Evolutionary conservation across 441 rosid genomes (phyloP), one percentile per base, ranked within the genome.

Genomic region (Pelargonium fulgidum): DNA sequence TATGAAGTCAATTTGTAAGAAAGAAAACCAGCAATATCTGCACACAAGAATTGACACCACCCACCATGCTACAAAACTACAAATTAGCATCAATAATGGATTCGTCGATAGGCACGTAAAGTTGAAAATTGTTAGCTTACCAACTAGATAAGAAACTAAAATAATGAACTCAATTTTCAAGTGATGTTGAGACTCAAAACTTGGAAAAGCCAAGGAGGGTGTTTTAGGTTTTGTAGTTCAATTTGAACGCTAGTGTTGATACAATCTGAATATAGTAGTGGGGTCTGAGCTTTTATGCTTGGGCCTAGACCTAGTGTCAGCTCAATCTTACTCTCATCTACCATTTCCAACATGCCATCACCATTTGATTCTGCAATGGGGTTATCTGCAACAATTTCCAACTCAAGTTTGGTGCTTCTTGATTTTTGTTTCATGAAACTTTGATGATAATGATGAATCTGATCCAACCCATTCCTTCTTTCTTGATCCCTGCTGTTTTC

Each of bases 251-350:
- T 12, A 47, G 62, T 76, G 75, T 81, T 80, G 12, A 83, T 73
- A 48, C 82, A 85, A 68, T 86, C 85, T 54, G 88, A 80, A 66
- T 82, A 76, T 19, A 67, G 71, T 64, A 68, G 33, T 9, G 77
- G 78, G 44, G 80, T 78, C 69, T 71, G 78, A 54, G 70, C 77
- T 76, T 80, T 85, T 76, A 29, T 86, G 69, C 83, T 73, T 29
- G 82, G 47, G 33, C 33, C 33, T 6, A 50, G 17, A 50, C 58
- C 58, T 16, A 93, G 76, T 0, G 98, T 93, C 74, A 93, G 81
- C 84, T 90, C 90, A 52, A 93, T 89, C 82, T 87, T 84, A 64
- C 90, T 86, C 80, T 93, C 98, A 39, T 92, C 91, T 73, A 85
- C 80, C 7, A 77, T 68, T 68, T 83, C 84, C 64, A 77, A 39